Percentiles rank a stretch among this genome's conserved stretches.
These are phyloP conservation scores for Ulota crispa DNA, from an alignment of 225 moss, liverwort and hornwort genomes.

Conservation along the genomic window DNA sequence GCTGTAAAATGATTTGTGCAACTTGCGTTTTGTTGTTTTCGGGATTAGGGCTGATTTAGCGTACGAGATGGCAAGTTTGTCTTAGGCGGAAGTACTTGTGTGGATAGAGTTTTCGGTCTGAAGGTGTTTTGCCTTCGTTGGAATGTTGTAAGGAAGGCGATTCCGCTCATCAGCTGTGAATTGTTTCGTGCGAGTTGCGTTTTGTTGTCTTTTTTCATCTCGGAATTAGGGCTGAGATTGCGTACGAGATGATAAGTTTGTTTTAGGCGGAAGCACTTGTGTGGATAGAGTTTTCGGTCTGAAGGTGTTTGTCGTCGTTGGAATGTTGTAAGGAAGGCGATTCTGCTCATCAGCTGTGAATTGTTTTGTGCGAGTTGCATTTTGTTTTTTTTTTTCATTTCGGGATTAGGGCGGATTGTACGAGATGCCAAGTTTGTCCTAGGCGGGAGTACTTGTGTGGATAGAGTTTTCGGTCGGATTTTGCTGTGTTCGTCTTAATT, in stretches of 20 bases:
- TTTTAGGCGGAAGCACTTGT: background rate
- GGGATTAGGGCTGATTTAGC: background rate
- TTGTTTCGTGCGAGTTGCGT: background rate
- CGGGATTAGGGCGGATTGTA: conserved; percentile 1
- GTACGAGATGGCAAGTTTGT: background rate
- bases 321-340: background rate
- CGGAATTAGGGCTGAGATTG: background rate
- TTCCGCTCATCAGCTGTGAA: background rate
- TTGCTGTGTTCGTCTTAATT: background rate
- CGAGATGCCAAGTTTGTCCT: background rate
- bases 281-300: background rate
- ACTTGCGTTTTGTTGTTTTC: background rate
- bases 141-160: background rate
- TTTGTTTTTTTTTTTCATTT: background rate
- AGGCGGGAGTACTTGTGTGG: background rate
- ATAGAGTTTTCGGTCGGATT: background rate
- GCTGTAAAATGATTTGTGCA: conserved; percentile 9
- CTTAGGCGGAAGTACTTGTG: background rate
- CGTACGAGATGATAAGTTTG: background rate
- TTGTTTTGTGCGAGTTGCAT: background rate
- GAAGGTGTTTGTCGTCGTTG: background rate
- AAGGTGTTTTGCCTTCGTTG: background rate
- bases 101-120: background rate
- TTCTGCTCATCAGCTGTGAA: background rate
- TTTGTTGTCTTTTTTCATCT: background rate